Percentiles rank a stretch among this genome's conserved stretches.
phyloP scores from a whole-genome alignment of 2,329 filamentous ascomycete genomes.

The Neurospora sp. region DNA sequence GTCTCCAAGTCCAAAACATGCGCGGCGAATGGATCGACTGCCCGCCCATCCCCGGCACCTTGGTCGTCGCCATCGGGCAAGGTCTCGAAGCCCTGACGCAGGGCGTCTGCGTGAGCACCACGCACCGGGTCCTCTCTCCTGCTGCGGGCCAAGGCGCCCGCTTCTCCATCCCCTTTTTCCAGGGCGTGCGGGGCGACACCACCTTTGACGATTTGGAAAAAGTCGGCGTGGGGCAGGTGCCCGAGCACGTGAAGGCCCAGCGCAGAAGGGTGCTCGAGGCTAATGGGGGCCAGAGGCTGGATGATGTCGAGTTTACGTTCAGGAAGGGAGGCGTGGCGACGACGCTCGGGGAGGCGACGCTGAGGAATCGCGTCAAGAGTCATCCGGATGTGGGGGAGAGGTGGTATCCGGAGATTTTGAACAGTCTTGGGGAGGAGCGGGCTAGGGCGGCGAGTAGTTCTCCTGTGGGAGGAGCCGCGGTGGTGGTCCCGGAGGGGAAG shows the following conservation, averaged over 20 bases:
- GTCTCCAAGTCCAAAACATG: conserved; percentile 76
- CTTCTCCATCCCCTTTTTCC: conserved; percentile 80
- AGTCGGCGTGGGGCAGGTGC: conserved; percentile 47
- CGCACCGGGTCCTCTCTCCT: conserved; percentile 74
- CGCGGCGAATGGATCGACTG: conserved; percentile 74
- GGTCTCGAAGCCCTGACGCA: conserved; percentile 77
- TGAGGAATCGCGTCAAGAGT: conserved; percentile 77
- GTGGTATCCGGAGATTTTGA: conserved; percentile 61
- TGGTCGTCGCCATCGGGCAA: conserved; percentile 83
- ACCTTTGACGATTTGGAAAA: conserved; percentile 67
- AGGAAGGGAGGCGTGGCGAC: conserved; percentile 55
- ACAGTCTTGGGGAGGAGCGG: conserved; percentile 50
- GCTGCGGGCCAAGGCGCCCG: conserved; percentile 58
- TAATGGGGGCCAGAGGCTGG: conserved; percentile 45
- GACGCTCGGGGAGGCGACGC: conserved; percentile 70
- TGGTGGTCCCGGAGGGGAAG: conserved; percentile 14
- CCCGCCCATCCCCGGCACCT: conserved; percentile 62
- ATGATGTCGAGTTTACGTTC: conserved; percentile 85
- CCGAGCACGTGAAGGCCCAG: conserved; percentile 53
- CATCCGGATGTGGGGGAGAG: conserved; percentile 79
- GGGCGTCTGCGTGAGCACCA: conserved; percentile 74
- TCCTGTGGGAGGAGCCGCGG: background rate
- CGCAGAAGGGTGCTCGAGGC: conserved; percentile 47
- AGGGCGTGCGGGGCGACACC: conserved; percentile 71
- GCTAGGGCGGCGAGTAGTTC: conserved; percentile 25